Evolutionary conservation across 1,284 basidiomycete species (phyloP), one percentile per base, ranked within the genome.

Genomic region (Heterobasidion irregulare): DNA sequence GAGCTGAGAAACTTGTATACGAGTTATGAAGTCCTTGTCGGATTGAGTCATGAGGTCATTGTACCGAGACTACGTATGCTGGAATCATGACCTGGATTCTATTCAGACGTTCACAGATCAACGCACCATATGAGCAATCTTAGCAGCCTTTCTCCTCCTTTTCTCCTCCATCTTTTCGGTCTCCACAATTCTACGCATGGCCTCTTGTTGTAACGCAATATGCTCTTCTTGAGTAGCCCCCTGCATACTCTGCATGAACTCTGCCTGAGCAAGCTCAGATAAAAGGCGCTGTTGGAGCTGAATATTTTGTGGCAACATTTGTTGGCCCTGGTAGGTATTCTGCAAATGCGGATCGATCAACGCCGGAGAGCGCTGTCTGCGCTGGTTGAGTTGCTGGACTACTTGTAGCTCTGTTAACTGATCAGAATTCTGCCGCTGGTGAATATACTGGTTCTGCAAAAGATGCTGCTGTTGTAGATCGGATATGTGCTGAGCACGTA

Each of bases 21-120:
- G 87, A 19, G 97, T 99, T 72, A 99, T 99, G 69, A 99, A 99
- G 68, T 99, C 97, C 75, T 99, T 99, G 78, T 99, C 97, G 13
- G 93, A 96, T 69, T 94, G 92, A 0, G 91, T 94, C 97, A 99
- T 99, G 55, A 98, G 79, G 68, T 98, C 95, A 68, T 99, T 99
- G 72, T 97, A 94, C 62, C 90, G 87, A 55, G 94, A 83, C 94
- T 97, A 53, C 36, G 53, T 35, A 43, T 52, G 47, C n/a, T 59
- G 56, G 56, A 36, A 58, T 56, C 52, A 50, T 13, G 50, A 56
- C 44, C 32, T 51, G 50, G 53, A 8, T 13, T 4, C 41, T 6
- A 6, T 6, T 41, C 8, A n/a, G 38, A 41, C n/a, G n/a, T n/a
- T 41, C 8, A n/a, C 1, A 41, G 38, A 32, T 52, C 57, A 12